phyloP scores from a whole-genome alignment of 1,139 yeast species.

The Yamadazyma siamensis region DNA sequence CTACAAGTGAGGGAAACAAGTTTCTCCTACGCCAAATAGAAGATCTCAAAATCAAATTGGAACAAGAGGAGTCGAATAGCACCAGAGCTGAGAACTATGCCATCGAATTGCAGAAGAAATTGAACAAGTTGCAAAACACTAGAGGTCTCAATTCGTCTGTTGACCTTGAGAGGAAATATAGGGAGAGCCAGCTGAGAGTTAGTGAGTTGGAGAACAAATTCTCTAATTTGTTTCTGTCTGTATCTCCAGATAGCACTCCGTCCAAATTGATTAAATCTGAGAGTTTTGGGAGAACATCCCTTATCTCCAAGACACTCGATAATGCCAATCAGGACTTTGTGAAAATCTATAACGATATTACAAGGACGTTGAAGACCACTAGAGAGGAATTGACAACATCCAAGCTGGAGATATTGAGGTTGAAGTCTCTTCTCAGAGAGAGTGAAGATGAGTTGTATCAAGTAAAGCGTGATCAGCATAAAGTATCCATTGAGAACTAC shows the following conservation, averaged over 20 bases:
- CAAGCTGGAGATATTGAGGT: conserved; percentile 48
- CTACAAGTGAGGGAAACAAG: conserved; percentile 18
- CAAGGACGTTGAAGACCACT: conserved; percentile 46
- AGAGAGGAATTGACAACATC: conserved; percentile 50
- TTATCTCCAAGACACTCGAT: conserved; percentile 24
- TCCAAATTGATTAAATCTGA: conserved; percentile 28
- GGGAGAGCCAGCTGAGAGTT: conserved; percentile 35
- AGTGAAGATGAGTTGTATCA: conserved; percentile 47
- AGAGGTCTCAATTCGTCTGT: conserved; percentile 33
- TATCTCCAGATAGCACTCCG: conserved; percentile 14
- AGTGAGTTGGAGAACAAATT: conserved; percentile 32
- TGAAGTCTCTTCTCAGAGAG: conserved; percentile 48
- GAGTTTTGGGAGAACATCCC: conserved; percentile 35
- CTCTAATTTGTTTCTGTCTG: conserved; percentile 23
- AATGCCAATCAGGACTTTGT: conserved; percentile 44
- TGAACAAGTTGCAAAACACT: conserved; percentile 41
- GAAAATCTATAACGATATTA: conserved; percentile 53
- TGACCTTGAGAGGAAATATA: conserved; percentile 37
- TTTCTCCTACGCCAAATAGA: conserved; percentile 33
- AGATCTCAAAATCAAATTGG: conserved; percentile 30
- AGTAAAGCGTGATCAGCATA: conserved; percentile 32
- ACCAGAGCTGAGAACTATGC: conserved; percentile 47
- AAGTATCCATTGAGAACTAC: conserved; percentile 35
- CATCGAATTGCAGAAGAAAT: conserved; percentile 43
- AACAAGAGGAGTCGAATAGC: conserved; percentile 42